phyloP scores from a whole-genome alignment of 2,329 filamentous ascomycete species.

The Beauveria pseudobassiana region DNA sequence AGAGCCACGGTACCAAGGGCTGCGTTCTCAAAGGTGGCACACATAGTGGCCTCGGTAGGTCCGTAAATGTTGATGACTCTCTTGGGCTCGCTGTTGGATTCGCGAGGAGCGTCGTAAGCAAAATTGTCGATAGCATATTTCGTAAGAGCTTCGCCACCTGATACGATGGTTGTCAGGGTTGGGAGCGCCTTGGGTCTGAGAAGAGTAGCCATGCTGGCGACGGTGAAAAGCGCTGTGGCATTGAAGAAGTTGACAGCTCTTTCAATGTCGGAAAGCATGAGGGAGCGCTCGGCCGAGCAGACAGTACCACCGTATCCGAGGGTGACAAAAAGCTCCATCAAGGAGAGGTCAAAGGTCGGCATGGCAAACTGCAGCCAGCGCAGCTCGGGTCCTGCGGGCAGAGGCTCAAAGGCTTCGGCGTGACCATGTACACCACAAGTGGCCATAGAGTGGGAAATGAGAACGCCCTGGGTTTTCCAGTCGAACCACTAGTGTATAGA shows the following conservation, averaged over 20 bases:
- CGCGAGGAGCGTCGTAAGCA: slow-evolving; percentile 4
- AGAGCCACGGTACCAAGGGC: slow-evolving; percentile 7
- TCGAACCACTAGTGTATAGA: slow-evolving; percentile 41
- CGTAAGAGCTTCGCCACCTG: slow-evolving; percentile 9
- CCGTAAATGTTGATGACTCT: slow-evolving; percentile 11
- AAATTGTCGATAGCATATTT: slow-evolving; percentile 12
- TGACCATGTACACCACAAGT: slow-evolving; percentile 8
- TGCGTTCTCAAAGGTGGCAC: slow-evolving; percentile 3
- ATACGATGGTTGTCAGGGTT: slow-evolving; percentile 8
- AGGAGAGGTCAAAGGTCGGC: slow-evolving; percentile 11
- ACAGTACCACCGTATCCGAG: slow-evolving; percentile 11
- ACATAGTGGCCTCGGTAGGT: slow-evolving; percentile 12
- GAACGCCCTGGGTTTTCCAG: slow-evolving; percentile 44
- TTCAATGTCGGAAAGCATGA: slow-evolving; percentile 12
- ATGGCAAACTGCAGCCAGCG: slow-evolving; percentile 10
- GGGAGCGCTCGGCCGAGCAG: slow-evolving; percentile 9
- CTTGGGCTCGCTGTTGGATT: slow-evolving; percentile 3
- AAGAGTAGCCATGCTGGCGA: slow-evolving; percentile 10
- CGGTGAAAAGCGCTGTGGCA: slow-evolving; percentile 8
- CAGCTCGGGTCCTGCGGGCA: slow-evolving; percentile 5
- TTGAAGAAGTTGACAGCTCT: slow-evolving; percentile 9
- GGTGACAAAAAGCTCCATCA: slow-evolving; percentile 11
- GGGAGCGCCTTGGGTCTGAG: slow-evolving; percentile 10
- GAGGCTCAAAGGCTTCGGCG: slow-evolving; percentile 7
- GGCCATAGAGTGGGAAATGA: slow-evolving; percentile 65